phyloP scores from a whole-genome alignment of 345 rosid genomes.

The Orychophragmus violaceus region DNA sequence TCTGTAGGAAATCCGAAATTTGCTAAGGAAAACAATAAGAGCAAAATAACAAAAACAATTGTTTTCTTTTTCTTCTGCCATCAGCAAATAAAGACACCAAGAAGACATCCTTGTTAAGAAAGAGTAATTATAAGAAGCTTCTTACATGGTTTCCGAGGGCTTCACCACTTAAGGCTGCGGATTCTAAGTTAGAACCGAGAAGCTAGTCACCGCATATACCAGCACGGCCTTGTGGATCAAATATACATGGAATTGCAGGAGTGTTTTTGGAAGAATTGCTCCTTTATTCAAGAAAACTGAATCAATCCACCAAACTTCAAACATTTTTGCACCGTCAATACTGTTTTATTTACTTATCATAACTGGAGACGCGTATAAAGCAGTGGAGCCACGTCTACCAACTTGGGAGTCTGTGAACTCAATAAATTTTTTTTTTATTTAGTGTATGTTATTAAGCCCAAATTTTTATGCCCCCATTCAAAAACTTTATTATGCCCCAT shows the following conservation, averaged over 20 bases:
- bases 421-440: too few relatives aligned
- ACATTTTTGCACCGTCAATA: neutral
- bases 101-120: neutral
- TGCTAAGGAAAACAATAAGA: slow-evolving; percentile 21
- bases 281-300: slow-evolving; percentile 44
- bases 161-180: slow-evolving; percentile 84
- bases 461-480: too few relatives aligned
- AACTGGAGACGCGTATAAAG: slow-evolving; percentile 58
- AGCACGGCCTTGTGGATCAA: slow-evolving; percentile 84
- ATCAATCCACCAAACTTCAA: neutral
- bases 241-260: slow-evolving; percentile 64
- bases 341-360: slow-evolving; percentile 34
- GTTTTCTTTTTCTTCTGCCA: neutral
- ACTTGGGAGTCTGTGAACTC: too few relatives aligned
- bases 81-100: neutral
- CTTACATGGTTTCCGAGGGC: slow-evolving; percentile 75
- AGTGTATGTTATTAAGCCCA: too few relatives aligned
- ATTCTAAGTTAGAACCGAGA: slow-evolving; percentile 75
- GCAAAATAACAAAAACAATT: neutral
- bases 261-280: slow-evolving; percentile 86
- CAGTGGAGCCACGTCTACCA: too few relatives aligned
- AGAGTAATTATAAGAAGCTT: slow-evolving; percentile 2
- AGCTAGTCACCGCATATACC: slow-evolving; percentile 97
- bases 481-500: too few relatives aligned
- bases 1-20: slow-evolving; percentile 64